Conservation (phyloP, 2,329 filamentous ascomycete species). For the Verticillium nonalfalfae region DNA sequence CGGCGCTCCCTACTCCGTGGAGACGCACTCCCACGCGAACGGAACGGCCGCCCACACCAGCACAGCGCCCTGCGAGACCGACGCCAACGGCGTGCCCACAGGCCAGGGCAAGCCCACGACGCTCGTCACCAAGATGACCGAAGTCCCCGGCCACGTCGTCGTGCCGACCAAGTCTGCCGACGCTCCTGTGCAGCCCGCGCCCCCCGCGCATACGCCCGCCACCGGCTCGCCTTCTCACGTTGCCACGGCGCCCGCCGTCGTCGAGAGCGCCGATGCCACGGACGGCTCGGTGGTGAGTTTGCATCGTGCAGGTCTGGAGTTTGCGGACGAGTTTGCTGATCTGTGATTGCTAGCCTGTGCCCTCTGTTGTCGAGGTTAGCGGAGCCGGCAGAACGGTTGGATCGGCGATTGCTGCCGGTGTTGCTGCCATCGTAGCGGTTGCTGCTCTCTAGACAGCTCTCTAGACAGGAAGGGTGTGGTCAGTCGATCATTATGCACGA, state of each 20-base stretch:
- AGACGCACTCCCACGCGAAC: not conserved
- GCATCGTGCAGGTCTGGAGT: no score
- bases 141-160: not conserved
- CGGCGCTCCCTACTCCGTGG: not conserved
- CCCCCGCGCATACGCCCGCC: not conserved
- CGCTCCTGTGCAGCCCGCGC: not conserved
- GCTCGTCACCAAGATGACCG: not conserved
- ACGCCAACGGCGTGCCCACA: not conserved
- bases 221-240: not conserved
- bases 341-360: not conserved
- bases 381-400: not conserved
- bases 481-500: not conserved
- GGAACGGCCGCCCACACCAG: not conserved
- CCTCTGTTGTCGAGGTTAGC: not conserved
- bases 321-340: not conserved
- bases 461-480: no score
- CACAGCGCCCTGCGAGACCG: conserved; percentile 1
- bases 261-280: not conserved
- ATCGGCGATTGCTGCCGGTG: not conserved
- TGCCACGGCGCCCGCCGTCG: not conserved
- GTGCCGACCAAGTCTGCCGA: not conserved
- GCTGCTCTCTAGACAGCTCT: no score
- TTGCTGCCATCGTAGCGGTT: not conserved
- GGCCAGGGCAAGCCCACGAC: not conserved
- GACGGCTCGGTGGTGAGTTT: not conserved